Conservation (phyloP, 805 yeast species). For the Scheffersomyces ergatensis region DNA sequence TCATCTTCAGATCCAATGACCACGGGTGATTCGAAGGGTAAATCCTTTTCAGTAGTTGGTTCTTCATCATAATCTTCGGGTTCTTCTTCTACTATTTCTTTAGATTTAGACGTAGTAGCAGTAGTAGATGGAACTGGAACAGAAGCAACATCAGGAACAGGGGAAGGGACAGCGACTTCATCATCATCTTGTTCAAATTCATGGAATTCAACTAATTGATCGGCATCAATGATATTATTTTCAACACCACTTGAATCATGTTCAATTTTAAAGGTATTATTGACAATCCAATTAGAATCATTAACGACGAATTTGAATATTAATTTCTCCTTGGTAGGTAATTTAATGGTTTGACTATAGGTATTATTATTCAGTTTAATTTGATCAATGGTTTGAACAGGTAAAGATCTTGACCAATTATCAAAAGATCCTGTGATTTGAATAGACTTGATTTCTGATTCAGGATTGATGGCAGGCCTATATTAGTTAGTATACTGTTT, state of each 20-base stretch:
- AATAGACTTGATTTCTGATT: conserved; percentile 17
- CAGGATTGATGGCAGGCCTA: conserved; percentile 10
- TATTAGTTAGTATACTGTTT: no score
- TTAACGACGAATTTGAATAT: conserved; percentile 38
- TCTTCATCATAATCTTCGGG: neutral
- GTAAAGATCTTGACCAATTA: conserved; percentile 31
- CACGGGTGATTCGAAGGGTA: conserved; percentile 1
- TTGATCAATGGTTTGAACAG: conserved; percentile 4
- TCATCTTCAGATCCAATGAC: neutral
- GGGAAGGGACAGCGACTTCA: neutral
- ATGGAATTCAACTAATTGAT: conserved; percentile 22
- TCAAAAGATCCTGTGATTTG: conserved; percentile 42
- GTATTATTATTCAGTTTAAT: conserved; percentile 10
- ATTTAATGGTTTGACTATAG: conserved; percentile 19
- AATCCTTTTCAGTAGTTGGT: conserved; percentile 1
- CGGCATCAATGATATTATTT: conserved; percentile 31
- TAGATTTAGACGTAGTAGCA: neutral
- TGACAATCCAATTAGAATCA: conserved; percentile 29
- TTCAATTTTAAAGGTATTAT: conserved; percentile 16
- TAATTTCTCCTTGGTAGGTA: conserved; percentile 20
- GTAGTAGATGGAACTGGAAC: neutral
- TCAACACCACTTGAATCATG: conserved; percentile 33
- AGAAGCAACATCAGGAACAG: no score
- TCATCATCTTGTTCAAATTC: conserved; percentile 5
- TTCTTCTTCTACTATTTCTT: neutral